Base-by-base conservation (phyloP, 1,284 basidiomycete genomes). In the Sporisorium iseilematis-ciliati region DNA sequence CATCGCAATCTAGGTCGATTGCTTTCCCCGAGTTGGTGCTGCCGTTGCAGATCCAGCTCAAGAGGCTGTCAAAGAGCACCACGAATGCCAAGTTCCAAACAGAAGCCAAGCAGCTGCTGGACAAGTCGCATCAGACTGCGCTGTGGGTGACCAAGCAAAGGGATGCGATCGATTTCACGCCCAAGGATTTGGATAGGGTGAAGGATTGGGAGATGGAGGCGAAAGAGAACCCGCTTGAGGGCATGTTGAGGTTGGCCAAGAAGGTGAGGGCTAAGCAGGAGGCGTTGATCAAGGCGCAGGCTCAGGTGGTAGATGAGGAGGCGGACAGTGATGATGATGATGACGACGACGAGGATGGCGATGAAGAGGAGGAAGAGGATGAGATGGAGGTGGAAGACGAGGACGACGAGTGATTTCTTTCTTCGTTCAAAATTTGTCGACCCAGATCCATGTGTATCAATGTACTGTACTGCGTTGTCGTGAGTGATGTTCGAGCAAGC, bases 21-120 rank as follows among this genome's bases (percentile, higher is more conserved):
- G 93, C 93, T 0, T 97, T 97, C 87, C 96, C 96, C 2, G 97
- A 99, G 87, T 88, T 97, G 57, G 89, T 91, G 14, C 89, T 98
- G n/a, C 94, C 96, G 2, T 87, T 95, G 41, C 87, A 91, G n/a
- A 89, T 92, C 29, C 80, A 82, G 71, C 62, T 84, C 35, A 77
- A 77, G 60, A 65, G 83, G 43, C 26, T 67, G 21, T 73, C 84
- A 25, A 83, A 82, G 71, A 63, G 65, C 26, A 75, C 67, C 18
- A 71, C 75, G 12, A 77, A 66, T 57, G 57, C 75, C 57, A 82
- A 82, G 50, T 75, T 81, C 49, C 55, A 59, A 29, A 48, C 79
- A 7, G 55, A 72, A 46, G 59, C 80, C 16, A 78, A 77, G 43
- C 60, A 75, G 45, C 23, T 85, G 31, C 58, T 82, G 29, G 80